A percentile compares a stretch with the other conserved stretches of the same genome.
Conservation (phyloP, 1,139 yeast genomes). For the Saccharomycopsis phalli region DNA sequence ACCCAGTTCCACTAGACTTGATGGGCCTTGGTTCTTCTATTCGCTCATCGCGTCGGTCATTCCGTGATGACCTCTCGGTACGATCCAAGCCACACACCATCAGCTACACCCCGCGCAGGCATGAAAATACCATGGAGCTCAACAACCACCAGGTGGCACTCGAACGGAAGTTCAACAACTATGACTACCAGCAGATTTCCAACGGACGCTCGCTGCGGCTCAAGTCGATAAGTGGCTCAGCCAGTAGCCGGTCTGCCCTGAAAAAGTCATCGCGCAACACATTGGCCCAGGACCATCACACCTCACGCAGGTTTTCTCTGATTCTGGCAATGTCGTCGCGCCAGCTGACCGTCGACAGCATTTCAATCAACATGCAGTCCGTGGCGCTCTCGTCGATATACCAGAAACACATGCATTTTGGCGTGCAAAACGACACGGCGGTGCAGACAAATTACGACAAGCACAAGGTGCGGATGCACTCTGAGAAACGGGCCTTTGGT, state of each 20-base stretch:
- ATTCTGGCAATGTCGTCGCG: background rate
- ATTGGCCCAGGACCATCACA: background rate
- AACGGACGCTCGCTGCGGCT: constrained; percentile 9
- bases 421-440: constrained; percentile 1
- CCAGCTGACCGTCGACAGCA: constrained; percentile 4
- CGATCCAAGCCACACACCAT: no score
- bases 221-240: constrained; percentile 12
- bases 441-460: constrained; percentile 17
- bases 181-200: constrained; percentile 17
- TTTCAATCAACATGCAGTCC: constrained; percentile 18
- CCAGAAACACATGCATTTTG: constrained; percentile 18
- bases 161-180: constrained; percentile 17
- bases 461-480: constrained; percentile 14
- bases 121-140: no score
- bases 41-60: no score
- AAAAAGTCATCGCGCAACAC: constrained; percentile 2
- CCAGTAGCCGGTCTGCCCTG: constrained; percentile 7
- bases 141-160: constrained; percentile 10
- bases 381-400: constrained; percentile 16
- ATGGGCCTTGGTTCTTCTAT: no score
- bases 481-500: constrained; percentile 15
- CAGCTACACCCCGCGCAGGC: no score
- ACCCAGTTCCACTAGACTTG: no score
- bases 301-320: background rate
- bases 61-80: no score